Evolutionary conservation across 768 basidiomycete species (phyloP).

Genomic region (button mushroom (Agaricus bisporus)): DNA sequence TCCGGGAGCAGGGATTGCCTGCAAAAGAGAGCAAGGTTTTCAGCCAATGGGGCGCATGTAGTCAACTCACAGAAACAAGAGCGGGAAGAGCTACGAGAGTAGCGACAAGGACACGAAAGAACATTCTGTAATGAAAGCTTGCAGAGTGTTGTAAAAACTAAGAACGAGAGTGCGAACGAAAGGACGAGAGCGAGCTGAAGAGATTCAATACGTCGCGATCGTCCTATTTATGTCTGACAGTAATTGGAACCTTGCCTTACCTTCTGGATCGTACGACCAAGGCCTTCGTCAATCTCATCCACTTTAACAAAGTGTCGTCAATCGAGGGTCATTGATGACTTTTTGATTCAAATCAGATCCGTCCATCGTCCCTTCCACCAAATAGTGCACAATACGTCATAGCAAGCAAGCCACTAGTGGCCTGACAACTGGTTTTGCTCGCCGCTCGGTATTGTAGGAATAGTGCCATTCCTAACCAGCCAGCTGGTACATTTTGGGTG

Average conservation of each 20-base stretch:
- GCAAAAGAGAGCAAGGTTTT: not conserved
- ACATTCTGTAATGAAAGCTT: conserved; percentile 6
- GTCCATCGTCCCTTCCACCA: not conserved
- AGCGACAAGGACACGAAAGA: conserved; percentile 12
- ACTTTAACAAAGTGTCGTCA: not conserved
- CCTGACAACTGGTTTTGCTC: not conserved
- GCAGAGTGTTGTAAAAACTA: not conserved
- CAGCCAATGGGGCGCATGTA: too few relatives aligned
- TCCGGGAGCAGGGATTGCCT: conserved; percentile 1
- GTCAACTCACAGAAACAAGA: conserved; percentile 1
- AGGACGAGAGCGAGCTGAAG: not conserved
- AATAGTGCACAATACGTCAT: not conserved
- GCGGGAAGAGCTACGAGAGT: conserved; percentile 5
- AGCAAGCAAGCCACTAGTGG: not conserved
- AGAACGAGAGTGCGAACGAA: not conserved
- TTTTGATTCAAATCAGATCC: too few relatives aligned
- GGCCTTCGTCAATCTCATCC: not conserved
- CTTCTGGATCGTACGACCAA: conserved; percentile 3
- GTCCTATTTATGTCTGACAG: conserved; percentile 7
- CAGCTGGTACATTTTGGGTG: conserved; percentile 90
- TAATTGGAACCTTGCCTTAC: not conserved
- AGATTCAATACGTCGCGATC: not conserved
- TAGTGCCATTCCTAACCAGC: conserved; percentile 89
- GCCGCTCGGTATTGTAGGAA: conserved; percentile 34
- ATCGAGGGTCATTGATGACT: not conserved